Conservation (phyloP, 805 yeast species). For the Suhomyces kilbournensis region DNA sequence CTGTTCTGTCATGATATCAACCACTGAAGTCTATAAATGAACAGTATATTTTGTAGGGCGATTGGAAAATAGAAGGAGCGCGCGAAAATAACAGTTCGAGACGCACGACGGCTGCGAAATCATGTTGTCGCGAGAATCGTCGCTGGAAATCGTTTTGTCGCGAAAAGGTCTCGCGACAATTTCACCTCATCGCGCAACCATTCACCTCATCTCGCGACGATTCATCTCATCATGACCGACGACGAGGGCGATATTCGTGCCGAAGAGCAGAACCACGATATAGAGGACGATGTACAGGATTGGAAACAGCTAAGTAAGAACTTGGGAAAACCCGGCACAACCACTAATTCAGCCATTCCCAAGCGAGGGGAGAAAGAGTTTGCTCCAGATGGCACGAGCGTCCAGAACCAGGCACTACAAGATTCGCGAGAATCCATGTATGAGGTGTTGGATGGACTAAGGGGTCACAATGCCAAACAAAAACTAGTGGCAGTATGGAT, state of each 20-base stretch:
- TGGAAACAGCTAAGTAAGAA: slow-evolving; percentile 40
- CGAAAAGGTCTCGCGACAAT: neutral
- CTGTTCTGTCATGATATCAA: slow-evolving; percentile 12
- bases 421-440: slow-evolving; percentile 71
- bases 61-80: neutral
- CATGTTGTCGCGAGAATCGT: neutral
- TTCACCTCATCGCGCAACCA: no score
- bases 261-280: slow-evolving; percentile 18
- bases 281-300: slow-evolving; percentile 48
- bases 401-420: slow-evolving; percentile 47
- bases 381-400: slow-evolving; percentile 71
- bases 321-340: slow-evolving; percentile 4
- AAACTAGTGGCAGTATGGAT: slow-evolving; percentile 50
- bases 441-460: slow-evolving; percentile 50
- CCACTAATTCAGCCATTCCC: slow-evolving; percentile 41
- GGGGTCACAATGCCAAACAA: slow-evolving; percentile 51
- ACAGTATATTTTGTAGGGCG: no score
- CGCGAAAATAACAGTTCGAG: neutral
- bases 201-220: neutral
- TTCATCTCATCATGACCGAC: neutral
- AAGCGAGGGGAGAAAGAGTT: slow-evolving; percentile 83
- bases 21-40: neutral
- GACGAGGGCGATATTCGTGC: slow-evolving; percentile 8
- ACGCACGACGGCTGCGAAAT: neutral
- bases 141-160: neutral